A percentile compares a stretch with the other conserved stretches of the same genome.
These are phyloP conservation scores for Naganishia liquefaciens DNA, from an alignment of 1,284 basidiomycete species.

Conservation along the genomic window DNA sequence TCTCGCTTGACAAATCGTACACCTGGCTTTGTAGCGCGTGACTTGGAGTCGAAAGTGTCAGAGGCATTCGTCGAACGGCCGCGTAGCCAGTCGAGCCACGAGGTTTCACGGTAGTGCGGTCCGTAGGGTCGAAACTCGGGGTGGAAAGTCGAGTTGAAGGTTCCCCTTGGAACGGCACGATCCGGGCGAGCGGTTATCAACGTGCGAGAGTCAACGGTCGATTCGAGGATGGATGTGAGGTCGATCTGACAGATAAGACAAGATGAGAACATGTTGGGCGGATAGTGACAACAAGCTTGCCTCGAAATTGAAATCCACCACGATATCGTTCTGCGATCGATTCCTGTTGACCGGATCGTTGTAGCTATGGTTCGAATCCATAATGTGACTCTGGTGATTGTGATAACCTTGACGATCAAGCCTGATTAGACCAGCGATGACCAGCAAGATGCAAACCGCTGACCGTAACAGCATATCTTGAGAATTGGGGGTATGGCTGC, in stretches of 20 bases:
- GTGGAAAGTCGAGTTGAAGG: slow-evolving; percentile 14
- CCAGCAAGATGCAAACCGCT: background rate
- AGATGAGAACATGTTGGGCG: background rate
- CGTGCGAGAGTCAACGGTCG: slow-evolving; percentile 5
- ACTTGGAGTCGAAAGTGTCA: background rate
- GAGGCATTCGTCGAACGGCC: background rate
- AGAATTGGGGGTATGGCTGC: slow-evolving; percentile 16
- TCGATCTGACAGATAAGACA: slow-evolving; percentile 3
- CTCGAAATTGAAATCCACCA: slow-evolving; percentile 25
- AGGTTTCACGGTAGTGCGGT: slow-evolving; percentile 1
- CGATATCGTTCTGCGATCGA: slow-evolving; percentile 22
- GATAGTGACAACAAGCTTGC: background rate
- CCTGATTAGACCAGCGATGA: background rate
- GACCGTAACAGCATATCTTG: slow-evolving; percentile 11
- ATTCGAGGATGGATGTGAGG: slow-evolving; percentile 18
- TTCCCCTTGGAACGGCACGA: slow-evolving; percentile 19
- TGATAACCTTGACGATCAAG: background rate
- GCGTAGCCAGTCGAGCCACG: background rate
- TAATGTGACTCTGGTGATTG: slow-evolving; percentile 7
- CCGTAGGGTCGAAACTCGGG: slow-evolving; percentile 19
- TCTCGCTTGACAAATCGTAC: slow-evolving; percentile 5
- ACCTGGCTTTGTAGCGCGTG: slow-evolving; percentile 15
- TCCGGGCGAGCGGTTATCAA: slow-evolving; percentile 18
- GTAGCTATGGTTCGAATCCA: background rate
- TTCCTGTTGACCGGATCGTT: slow-evolving; percentile 12